These are phyloP conservation scores for Clohesyomyces aquaticus DNA, from an alignment of 495 filamentous ascomycete species.

Conservation along the genomic window DNA sequence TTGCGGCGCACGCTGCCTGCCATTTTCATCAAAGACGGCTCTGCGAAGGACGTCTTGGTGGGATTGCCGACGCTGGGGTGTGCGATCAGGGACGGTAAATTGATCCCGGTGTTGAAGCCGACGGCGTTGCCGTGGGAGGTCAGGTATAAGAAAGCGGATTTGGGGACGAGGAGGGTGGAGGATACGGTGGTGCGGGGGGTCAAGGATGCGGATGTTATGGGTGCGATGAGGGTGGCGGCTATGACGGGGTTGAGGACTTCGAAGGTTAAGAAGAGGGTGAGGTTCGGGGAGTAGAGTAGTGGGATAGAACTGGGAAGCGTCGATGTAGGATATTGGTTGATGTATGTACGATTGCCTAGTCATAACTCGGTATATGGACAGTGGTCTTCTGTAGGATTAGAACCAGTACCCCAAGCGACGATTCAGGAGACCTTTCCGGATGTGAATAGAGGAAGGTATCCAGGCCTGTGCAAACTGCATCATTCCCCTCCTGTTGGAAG, in stretches of 20 bases:
- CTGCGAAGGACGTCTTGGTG: constrained; percentile 24
- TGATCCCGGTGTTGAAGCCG: not conserved
- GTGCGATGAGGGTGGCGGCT: not conserved
- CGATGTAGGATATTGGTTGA: too few relatives aligned
- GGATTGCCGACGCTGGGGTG: constrained; percentile 33
- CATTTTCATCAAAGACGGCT: constrained; percentile 14
- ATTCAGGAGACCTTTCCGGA: too few relatives aligned
- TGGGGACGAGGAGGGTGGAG: not conserved
- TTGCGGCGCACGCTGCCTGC: constrained; percentile 29
- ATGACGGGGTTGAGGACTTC: not conserved
- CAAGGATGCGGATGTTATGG: not conserved
- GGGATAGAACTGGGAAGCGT: too few relatives aligned
- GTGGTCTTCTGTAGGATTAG: too few relatives aligned
- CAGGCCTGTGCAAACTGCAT: too few relatives aligned
- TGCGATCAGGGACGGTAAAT: not conserved
- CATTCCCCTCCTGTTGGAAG: too few relatives aligned
- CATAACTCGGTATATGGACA: not conserved
- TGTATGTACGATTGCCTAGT: not conserved
- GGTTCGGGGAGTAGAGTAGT: not conserved
- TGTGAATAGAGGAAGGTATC: too few relatives aligned
- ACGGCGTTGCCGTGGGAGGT: constrained; percentile 26
- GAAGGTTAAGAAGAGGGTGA: not conserved
- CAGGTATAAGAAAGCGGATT: constrained; percentile 44
- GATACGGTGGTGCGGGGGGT: not conserved
- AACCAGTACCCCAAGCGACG: too few relatives aligned